A percentile compares a stretch with the other conserved stretches of the same genome.
phyloP scores from a whole-genome alignment of 1,139 yeast species.

The Taiozyma onychis region DNA sequence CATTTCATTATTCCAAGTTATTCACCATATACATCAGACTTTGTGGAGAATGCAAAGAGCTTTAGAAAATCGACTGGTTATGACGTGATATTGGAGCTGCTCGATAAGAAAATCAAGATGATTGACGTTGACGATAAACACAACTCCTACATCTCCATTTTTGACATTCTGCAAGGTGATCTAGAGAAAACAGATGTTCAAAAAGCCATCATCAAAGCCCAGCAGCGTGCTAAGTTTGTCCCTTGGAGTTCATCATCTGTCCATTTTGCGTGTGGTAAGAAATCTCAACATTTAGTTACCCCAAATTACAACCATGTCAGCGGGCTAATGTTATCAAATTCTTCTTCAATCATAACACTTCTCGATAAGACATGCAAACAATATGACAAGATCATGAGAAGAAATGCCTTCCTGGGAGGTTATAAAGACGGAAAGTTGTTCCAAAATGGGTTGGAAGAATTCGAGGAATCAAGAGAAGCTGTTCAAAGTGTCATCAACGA shows the following conservation, averaged over 20 bases:
- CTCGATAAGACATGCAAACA: conserved; percentile 66
- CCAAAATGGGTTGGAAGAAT: conserved; percentile 67
- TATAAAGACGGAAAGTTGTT: conserved; percentile 54
- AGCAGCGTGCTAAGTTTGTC: conserved; percentile 73
- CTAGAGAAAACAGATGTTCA: conserved; percentile 72
- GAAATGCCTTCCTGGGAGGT: conserved; percentile 82
- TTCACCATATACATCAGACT: conserved; percentile 75
- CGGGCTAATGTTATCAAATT: conserved; percentile 77
- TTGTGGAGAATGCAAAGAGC: conserved; percentile 50
- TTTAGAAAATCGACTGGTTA: conserved; percentile 73
- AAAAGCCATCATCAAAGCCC: conserved; percentile 72
- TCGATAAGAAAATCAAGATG: conserved; percentile 78
- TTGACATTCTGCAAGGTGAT: conserved; percentile 73
- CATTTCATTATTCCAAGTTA: conserved; percentile 84
- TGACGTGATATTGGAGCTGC: conserved; percentile 76
- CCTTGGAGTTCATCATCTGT: conserved; percentile 85
- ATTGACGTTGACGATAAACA: conserved; percentile 43
- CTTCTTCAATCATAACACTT: conserved; percentile 63
- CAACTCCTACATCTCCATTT: conserved; percentile 60
- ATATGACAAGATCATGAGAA: conserved; percentile 71
- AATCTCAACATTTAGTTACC: conserved; percentile 51
- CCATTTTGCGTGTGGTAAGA: conserved; percentile 71
- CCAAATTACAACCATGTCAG: conserved; percentile 36
- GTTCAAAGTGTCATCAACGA: conserved; percentile 68
- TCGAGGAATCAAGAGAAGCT: conserved; percentile 72